Percentiles rank a stretch among this genome's conserved stretches.
Conservation (phyloP, 148 eudicot species). For the Silene conica region DNA sequence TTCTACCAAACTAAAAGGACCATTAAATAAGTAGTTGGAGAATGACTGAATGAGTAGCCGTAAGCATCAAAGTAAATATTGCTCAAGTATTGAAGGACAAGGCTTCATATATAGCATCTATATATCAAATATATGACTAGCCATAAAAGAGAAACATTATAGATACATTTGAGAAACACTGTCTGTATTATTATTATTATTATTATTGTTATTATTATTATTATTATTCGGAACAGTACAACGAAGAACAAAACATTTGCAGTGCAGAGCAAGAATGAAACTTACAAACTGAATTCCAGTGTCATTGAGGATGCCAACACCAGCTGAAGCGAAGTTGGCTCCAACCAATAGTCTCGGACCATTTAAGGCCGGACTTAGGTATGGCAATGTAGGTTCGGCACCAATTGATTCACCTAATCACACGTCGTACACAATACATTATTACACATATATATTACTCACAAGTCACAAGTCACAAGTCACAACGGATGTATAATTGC, state of each 20-base stretch:
- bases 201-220: no score
- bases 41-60: neutral
- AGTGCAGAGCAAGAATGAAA: neutral
- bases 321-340: constrained; percentile 88
- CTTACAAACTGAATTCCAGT: constrained; percentile 83
- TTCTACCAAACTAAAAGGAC: neutral
- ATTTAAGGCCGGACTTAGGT: constrained; percentile 49
- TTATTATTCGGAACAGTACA: no score
- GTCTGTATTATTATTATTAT: no score
- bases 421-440: neutral
- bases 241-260: neutral
- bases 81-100: neutral
- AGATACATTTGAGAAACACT: no score
- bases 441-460: neutral
- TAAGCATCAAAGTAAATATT: neutral
- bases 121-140: no score
- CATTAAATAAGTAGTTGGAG: neutral
- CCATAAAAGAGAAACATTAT: neutral
- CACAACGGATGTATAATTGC: neutral
- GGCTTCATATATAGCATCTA: neutral
- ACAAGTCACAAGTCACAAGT: no score
- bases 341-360: constrained; percentile 56
- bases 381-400: constrained; percentile 58
- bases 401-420: constrained; percentile 58
- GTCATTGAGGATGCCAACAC: constrained; percentile 72